Evolutionary conservation across 768 basidiomycete species (phyloP).

Genomic region (Pholiota microspora): DNA sequence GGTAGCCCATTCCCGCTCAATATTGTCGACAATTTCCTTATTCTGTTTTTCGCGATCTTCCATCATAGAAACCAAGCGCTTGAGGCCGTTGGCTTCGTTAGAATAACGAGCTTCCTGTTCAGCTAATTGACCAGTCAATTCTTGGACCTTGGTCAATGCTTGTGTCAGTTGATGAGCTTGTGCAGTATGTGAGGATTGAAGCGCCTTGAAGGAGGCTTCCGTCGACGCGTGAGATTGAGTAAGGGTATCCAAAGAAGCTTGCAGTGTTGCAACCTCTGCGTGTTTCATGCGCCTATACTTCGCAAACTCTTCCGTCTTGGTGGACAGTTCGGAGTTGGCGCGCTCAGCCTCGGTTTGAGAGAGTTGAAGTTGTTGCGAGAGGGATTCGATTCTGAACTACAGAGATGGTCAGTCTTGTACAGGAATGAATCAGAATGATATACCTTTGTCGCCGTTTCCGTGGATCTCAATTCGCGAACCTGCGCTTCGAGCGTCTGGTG

Average conservation of each 20-base stretch:
- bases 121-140: constrained; percentile 73
- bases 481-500: constrained; percentile 65
- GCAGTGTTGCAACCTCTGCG: constrained; percentile 71
- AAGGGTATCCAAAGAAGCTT: constrained; percentile 73
- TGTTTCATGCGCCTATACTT: constrained; percentile 82
- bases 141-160: constrained; percentile 71
- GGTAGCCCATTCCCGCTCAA: constrained; percentile 81
- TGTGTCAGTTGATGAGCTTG: constrained; percentile 78
- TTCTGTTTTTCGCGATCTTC: constrained; percentile 87
- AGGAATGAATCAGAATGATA: background rate
- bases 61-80: constrained; percentile 77
- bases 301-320: constrained; percentile 80
- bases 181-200: constrained; percentile 68
- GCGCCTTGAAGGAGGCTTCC: constrained; percentile 66
- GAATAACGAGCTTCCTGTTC: constrained; percentile 84
- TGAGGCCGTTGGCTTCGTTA: constrained; percentile 70
- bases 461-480: constrained; percentile 69
- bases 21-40: constrained; percentile 74
- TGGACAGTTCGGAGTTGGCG: constrained; percentile 59
- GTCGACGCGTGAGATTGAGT: constrained; percentile 65
- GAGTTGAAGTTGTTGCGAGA: constrained; percentile 78
- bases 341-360: constrained; percentile 77
- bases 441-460: constrained; percentile 77
- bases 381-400: constrained; percentile 85
- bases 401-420: constrained; percentile 1